Conservation (phyloP, 2,329 filamentous ascomycete genomes). For the Penicillium frequentans region DNA sequence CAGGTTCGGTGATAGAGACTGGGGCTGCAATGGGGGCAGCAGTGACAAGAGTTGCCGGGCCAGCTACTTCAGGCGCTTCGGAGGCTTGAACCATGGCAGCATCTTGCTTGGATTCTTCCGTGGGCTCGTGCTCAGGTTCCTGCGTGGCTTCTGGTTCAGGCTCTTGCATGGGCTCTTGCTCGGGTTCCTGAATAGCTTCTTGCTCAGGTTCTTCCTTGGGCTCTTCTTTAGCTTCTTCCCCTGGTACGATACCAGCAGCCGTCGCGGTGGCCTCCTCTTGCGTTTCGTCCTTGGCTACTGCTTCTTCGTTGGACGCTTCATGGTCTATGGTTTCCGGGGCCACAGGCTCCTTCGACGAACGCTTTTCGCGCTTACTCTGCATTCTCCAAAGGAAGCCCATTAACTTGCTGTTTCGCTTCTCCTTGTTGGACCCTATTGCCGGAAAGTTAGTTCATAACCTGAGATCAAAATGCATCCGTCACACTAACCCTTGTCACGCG, state of each 20-base stretch:
- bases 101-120: not conserved
- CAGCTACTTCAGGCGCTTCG: constrained; percentile 4
- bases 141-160: not conserved
- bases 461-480: not conserved
- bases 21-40: not conserved
- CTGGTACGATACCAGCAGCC: not conserved
- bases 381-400: constrained; percentile 28
- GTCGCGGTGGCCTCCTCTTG: not conserved
- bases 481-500: constrained; percentile 28
- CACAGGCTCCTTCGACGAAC: not conserved
- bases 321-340: not conserved
- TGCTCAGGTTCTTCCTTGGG: not conserved
- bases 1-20: constrained; percentile 5
- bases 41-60: constrained; percentile 1
- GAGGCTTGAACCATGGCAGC: not conserved
- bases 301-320: not conserved
- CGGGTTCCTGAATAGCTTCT: not conserved
- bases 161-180: not conserved
- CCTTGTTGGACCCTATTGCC: constrained; percentile 11
- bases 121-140: not conserved
- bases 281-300: not conserved
- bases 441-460: not conserved
- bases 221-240: not conserved
- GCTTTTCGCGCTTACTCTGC: constrained; percentile 25
- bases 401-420: constrained; percentile 21